These are phyloP conservation scores for Colletotrichum horii DNA, from an alignment of 2,329 filamentous ascomycete genomes.

Conservation along the genomic window DNA sequence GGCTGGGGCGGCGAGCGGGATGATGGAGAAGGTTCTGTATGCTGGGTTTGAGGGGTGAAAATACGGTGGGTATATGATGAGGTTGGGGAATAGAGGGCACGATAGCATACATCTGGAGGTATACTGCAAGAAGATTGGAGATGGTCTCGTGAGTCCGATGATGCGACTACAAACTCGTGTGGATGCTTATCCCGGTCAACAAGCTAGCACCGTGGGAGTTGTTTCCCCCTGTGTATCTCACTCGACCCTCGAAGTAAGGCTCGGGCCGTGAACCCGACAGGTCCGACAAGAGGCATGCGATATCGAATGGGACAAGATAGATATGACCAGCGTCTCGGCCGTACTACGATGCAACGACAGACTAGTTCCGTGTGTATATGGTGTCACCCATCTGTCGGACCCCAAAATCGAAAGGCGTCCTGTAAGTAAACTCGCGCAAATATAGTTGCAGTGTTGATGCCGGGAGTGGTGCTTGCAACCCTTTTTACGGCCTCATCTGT, in stretches of 20 bases:
- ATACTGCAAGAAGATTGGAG: accelerated
- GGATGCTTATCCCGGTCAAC: too few species aligned
- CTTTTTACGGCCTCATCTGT: too few species aligned
- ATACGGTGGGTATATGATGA: too few species aligned
- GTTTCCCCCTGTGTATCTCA: accelerated
- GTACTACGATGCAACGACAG: not conserved
- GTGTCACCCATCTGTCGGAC: not conserved
- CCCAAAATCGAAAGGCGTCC: accelerated
- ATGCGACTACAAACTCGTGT: not conserved
- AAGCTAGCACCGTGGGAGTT: too few species aligned
- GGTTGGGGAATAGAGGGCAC: not conserved
- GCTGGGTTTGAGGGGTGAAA: constrained; percentile 6
- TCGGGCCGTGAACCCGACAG: not conserved
- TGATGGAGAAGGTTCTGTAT: constrained; percentile 32
- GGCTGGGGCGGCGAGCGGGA: constrained; percentile 44
- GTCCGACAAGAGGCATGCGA: not conserved
- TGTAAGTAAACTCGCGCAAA: accelerated
- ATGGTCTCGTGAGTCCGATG: not conserved
- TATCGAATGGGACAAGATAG: not conserved
- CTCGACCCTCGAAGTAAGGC: not conserved
- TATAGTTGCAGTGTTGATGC: not conserved
- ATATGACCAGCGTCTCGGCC: not conserved
- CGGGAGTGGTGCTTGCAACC: too few species aligned
- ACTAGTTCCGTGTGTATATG: not conserved
- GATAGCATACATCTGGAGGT: constrained; percentile 42